Base-by-base conservation (phyloP, 371 early-diverging fungal genomes). In the Mucor sp. region DNA sequence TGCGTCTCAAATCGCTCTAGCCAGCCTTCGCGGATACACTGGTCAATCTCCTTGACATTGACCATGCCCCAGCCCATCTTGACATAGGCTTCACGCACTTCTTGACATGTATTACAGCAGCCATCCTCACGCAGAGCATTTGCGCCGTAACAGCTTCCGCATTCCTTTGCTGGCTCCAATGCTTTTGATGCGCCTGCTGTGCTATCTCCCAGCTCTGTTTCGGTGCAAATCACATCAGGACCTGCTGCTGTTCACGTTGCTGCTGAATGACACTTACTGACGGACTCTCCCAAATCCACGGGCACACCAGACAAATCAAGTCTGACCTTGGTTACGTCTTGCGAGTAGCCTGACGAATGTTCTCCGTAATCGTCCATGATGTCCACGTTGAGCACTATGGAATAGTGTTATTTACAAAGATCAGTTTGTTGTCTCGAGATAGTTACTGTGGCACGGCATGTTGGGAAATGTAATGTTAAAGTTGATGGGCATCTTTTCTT, bases 31-130 rank as follows among this genome's bases (percentile, higher is more conserved):
- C 87, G 85, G 25, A 94, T 84, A 74, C 98, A 98, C 89, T 98
- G 98, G 66, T 95, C 96, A 62, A 96, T 89, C 1, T 77, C 62
- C 56, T 94, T 92, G 0, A 89, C 85, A 56, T 89, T 72, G 7
- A 76, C 80, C 59, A 94, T 89, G 0, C 93, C 90, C 98, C 97
- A 97, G 28, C 94, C 94, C 43, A 77, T 77, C 23, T 83, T 84
- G 2, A 76, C 81, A 73, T 99, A 97, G 0, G 97, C 96, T 68
- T 90, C 85, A 35, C 91, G 87, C 19, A 99, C 95, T 15, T 94
- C 95, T 37, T 94, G 94, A 76, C 99, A 99, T 0, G 95, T 93
- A 74, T 97, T 94, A 79, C 99, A 98, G 84, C 99, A 99, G 27
- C 92, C 92, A 63, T 81, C 84, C n/a, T 71, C 82, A 28, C 73